A percentile compares a stretch with the other conserved stretches of the same genome.
These are phyloP conservation scores for Paecilomyces sp. DNA, from an alignment of 2,329 filamentous ascomycete genomes.

Conservation along the genomic window DNA sequence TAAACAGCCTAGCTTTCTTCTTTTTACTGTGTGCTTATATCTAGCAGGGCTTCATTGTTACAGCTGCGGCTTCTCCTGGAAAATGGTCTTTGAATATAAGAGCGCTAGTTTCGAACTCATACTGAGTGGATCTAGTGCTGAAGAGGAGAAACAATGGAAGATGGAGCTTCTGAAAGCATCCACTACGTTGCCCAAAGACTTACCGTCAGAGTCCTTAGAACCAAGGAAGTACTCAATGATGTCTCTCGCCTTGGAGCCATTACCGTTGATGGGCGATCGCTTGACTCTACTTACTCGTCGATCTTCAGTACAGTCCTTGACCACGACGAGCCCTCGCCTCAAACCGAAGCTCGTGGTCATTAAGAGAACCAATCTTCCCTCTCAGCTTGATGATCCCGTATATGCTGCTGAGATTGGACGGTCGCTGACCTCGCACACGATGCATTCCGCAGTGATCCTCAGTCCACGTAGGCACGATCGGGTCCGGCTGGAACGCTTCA, in stretches of 20 bases:
- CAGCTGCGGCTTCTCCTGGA: slow-evolving; percentile 84
- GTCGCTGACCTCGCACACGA: slow-evolving; percentile 72
- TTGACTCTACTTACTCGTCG: slow-evolving; percentile 50
- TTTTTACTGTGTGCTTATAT: slow-evolving; percentile 3
- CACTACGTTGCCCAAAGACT: slow-evolving; percentile 43
- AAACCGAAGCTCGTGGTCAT: slow-evolving; percentile 71
- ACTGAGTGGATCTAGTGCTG: slow-evolving; percentile 74
- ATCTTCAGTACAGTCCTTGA: slow-evolving; percentile 71
- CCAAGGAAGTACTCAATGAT: slow-evolving; percentile 35
- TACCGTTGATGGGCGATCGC: slow-evolving; percentile 69
- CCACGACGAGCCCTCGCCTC: slow-evolving; percentile 63
- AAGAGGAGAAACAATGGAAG: slow-evolving; percentile 77
- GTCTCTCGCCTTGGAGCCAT: slow-evolving; percentile 61
- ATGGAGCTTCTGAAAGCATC: slow-evolving; percentile 53
- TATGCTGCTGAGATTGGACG: slow-evolving; percentile 57
- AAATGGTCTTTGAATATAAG: slow-evolving; percentile 72
- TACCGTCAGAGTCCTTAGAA: slow-evolving; percentile 33
- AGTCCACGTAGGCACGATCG: slow-evolving; percentile 69
- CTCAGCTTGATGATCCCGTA: slow-evolving; percentile 45
- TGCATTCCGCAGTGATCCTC: slow-evolving; percentile 61
- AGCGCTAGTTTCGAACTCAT: slow-evolving; percentile 76
- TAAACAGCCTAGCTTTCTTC: slow-evolving; percentile 9
- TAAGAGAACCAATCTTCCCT: slow-evolving; percentile 70
- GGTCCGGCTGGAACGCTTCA: slow-evolving; percentile 63
- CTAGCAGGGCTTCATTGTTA: slow-evolving; percentile 73